Evolutionary conservation across 2,329 filamentous ascomycete genomes (phyloP).

Genomic region (Hymenoscyphus infarciens): DNA sequence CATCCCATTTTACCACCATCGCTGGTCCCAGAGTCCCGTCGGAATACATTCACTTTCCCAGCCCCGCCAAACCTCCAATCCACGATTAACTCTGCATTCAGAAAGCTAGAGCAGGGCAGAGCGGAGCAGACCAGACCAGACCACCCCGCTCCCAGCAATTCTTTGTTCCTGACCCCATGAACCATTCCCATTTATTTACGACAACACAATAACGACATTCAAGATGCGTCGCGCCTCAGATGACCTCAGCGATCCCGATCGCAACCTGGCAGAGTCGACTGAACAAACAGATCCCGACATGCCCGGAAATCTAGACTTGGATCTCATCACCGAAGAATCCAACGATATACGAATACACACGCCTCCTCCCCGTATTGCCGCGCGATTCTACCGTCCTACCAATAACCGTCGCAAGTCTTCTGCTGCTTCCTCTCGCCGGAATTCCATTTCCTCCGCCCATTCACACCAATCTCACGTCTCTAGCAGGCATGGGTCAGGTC

Average conservation of each 20-base stretch:
- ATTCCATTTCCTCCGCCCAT: constrained; percentile 73
- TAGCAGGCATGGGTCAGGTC: constrained; percentile 44
- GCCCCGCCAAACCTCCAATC: constrained; percentile 2
- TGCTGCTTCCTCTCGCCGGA: constrained; percentile 73
- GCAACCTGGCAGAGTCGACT: constrained; percentile 34
- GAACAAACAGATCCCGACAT: constrained; percentile 20
- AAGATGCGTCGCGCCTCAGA: constrained; percentile 34
- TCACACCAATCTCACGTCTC: constrained; percentile 38
- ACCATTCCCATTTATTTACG: not conserved
- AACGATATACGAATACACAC: constrained; percentile 43
- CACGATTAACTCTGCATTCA: constrained; percentile 2
- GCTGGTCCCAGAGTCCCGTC: not conserved
- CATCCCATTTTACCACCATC: not conserved
- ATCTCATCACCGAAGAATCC: constrained; percentile 33
- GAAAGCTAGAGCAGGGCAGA: not conserved
- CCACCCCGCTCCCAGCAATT: constrained; percentile 15
- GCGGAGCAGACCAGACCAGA: constrained; percentile 5
- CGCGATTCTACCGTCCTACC: constrained; percentile 68
- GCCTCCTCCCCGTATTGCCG: constrained; percentile 73
- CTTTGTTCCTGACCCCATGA: constrained; percentile 3
- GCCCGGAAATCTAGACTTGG: constrained; percentile 27
- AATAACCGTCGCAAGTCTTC: constrained; percentile 69
- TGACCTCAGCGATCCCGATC: constrained; percentile 35
- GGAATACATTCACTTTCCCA: constrained; percentile 1
- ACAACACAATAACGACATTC: constrained; percentile 8